Percentiles rank a stretch among this genome's conserved stretches.
Conservation (phyloP, 768 basidiomycete genomes). For the Suillus clintonianus region DNA sequence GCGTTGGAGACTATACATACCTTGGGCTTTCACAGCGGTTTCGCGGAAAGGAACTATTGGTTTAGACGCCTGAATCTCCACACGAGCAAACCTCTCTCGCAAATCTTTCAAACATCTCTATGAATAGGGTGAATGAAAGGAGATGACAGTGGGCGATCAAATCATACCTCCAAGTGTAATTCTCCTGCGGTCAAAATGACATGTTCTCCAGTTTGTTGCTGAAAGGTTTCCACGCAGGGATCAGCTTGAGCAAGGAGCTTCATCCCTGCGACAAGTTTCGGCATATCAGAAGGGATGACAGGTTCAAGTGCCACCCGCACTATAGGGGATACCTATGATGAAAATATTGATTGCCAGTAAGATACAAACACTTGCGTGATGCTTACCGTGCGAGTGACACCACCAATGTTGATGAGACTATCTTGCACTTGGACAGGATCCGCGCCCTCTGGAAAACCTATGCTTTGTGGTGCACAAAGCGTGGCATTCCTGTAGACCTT, state of each 20-base stretch:
- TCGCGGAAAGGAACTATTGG: slow-evolving; percentile 98
- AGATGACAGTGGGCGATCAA: neutral
- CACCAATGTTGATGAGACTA: slow-evolving; percentile 80
- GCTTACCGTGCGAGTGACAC: slow-evolving; percentile 46
- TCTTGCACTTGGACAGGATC: slow-evolving; percentile 40
- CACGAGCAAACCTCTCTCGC: slow-evolving; percentile 90
- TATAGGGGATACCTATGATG: slow-evolving; percentile 75
- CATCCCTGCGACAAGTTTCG: slow-evolving; percentile 82
- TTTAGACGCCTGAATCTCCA: slow-evolving; percentile 91
- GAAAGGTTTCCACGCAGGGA: slow-evolving; percentile 96
- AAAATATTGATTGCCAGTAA: neutral
- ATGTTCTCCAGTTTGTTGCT: slow-evolving; percentile 96
- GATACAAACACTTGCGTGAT: neutral
- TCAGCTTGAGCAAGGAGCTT: slow-evolving; percentile 92
- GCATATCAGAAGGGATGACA: slow-evolving; percentile 78
- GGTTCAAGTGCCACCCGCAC: slow-evolving; percentile 96
- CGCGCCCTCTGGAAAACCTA: slow-evolving; percentile 38
- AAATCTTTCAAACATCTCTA: slow-evolving; percentile 96
- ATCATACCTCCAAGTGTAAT: slow-evolving; percentile 84
- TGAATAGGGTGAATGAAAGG: neutral
- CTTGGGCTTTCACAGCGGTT: slow-evolving; percentile 80
- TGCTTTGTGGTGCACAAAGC: slow-evolving; percentile 66
- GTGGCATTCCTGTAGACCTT: slow-evolving; percentile 92
- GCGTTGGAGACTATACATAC: slow-evolving; percentile 37
- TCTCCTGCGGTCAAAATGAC: slow-evolving; percentile 97